Percentiles rank a stretch among this genome's conserved stretches.
These are phyloP conservation scores for Collariella sp. DNA, from an alignment of 495 filamentous ascomycete species.

Conservation along the genomic window DNA sequence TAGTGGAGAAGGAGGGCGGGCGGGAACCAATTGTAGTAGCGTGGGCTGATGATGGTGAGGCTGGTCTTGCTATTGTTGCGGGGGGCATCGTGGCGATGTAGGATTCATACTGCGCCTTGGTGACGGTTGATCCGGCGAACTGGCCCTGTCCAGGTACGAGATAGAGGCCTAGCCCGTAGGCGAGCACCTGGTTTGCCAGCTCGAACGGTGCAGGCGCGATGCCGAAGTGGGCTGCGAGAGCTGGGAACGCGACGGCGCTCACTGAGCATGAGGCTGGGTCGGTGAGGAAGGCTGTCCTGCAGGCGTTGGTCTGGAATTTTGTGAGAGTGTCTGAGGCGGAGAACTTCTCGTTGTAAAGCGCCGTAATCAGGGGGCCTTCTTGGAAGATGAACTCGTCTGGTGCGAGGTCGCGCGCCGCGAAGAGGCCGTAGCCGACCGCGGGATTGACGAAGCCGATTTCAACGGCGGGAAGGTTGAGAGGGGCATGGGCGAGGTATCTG, in stretches of 20 bases:
- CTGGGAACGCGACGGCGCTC: conserved; percentile 12
- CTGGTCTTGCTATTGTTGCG: background rate
- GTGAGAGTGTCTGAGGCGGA: conserved; percentile 8
- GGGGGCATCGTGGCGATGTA: conserved; percentile 1
- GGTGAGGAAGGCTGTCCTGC: conserved; percentile 1
- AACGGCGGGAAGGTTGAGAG: conserved; percentile 15
- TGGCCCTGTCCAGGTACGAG: conserved; percentile 16
- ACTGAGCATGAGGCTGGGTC: background rate
- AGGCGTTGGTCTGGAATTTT: conserved; percentile 10
- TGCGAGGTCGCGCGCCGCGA: conserved; percentile 19
- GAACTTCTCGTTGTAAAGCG: conserved; percentile 18
- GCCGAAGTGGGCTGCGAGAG: conserved; percentile 10
- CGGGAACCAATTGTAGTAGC: too few relatives aligned
- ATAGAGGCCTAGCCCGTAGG: conserved; percentile 6
- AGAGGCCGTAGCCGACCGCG: conserved; percentile 23
- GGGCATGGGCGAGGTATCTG: conserved; percentile 5
- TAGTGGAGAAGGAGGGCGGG: too few relatives aligned
- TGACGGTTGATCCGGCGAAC: conserved; percentile 9
- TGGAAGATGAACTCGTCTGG: conserved; percentile 23
- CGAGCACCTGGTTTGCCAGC: background rate
- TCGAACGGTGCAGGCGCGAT: background rate
- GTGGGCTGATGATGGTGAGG: too few relatives aligned
- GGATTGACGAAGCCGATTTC: conserved; percentile 16
- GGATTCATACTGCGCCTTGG: conserved; percentile 15
- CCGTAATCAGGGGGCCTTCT: conserved; percentile 20